Evolutionary conservation across 371 early-diverging fungal species (phyloP), one percentile per base, ranked within the genome.

Genomic region (Mortierella sp.): DNA sequence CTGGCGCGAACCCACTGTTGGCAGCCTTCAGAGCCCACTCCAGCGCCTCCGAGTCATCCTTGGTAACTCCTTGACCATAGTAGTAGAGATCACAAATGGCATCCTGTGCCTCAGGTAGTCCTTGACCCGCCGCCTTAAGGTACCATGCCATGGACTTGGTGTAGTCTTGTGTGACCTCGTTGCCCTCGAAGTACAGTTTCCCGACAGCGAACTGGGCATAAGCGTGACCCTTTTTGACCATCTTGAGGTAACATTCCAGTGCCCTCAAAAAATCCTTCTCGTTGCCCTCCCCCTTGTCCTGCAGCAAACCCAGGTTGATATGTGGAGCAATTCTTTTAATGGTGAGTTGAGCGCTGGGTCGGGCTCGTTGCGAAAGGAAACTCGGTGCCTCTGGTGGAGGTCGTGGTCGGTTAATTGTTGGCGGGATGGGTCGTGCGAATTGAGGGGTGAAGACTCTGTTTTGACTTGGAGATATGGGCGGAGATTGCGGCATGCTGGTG

Each of bases 21-120:
- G 93, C 89, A 19, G 92, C 90, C 42, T 84, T 83, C 13, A 73
- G 71, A 76, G 90, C 92, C 88, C 91, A 90, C 3, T 89, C 76
- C 38, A 86, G 75, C 1, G 94, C 93, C 14, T 83, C 77, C 5
- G 80, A 75, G 28, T 78, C 54, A 72, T 94, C 91, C 68, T 90
- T 82, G 26, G 90, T 81, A 14, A 94, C 90, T 28, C 96, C 95
- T 48, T 93, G 83, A 9, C 96, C 97, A 26, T 47, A 31, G 5
- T 6, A 19, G 31, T 75, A 68, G 10, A 65, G 45, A 24, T 34
- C 13, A 1, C 75, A 65, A 6, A 75, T 4, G 7, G 13, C 9
- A 50, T 48, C 19, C 38, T 75, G 68, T 26, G 63, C 63, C 3
- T 74, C 47, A 24, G 38, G 21, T 60, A 58, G 42, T 42, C 75